Evolutionary conservation across 2,329 filamentous ascomycete species (phyloP), one percentile per base, ranked within the genome.

Genomic region (Phyllosticta ampelicida): DNA sequence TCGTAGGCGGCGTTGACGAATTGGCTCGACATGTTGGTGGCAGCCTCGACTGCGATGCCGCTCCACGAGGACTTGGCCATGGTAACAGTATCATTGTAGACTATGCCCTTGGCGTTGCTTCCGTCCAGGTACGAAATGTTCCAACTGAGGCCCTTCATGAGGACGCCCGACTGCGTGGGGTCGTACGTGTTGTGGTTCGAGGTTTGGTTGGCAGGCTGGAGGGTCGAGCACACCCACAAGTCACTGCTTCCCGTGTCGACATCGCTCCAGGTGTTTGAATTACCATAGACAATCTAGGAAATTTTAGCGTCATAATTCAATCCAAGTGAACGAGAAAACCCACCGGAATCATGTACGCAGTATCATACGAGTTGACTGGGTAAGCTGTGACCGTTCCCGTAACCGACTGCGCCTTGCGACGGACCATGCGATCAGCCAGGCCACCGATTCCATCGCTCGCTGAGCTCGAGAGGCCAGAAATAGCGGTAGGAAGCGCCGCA

Each of bases 241-340:
- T 87, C 85, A 44, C 83, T 77, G 62, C 76, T 86, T 62, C 77
- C 86, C 13, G 87, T 90, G 63, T 90, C 87, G 61, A 90, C 79
- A 67, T 89, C 85, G 60, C 90, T 68, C 60, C 83, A 79, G 62
- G 54, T 16, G 26, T 51, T 51, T 26, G 23, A 26, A 4, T 8
- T 8, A 8, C 23, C 23, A 26, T 4, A 26, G 23, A 26, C 23
- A 26, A 26, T 26, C 23, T 26, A 26, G 23, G 8, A 8, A 26
- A 26, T 26, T 26, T 4, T n/a, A n/a, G n/a, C n/a, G 23, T 8
- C 23, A 26, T 26, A 8, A 8, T 26, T 4, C 23, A 26, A 26
- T 26, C 8, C 23, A 26, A 26, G 8, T 26, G 23, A 26, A 26
- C n/a, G 23, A 26, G 8, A 26, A 26, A 8, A 26, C 23, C 8